A percentile compares a stretch with the other conserved stretches of the same genome.
Evolutionary conservation across 352 stramenopile species (phyloP).

Genomic region (Saprolegnia parasitica): DNA sequence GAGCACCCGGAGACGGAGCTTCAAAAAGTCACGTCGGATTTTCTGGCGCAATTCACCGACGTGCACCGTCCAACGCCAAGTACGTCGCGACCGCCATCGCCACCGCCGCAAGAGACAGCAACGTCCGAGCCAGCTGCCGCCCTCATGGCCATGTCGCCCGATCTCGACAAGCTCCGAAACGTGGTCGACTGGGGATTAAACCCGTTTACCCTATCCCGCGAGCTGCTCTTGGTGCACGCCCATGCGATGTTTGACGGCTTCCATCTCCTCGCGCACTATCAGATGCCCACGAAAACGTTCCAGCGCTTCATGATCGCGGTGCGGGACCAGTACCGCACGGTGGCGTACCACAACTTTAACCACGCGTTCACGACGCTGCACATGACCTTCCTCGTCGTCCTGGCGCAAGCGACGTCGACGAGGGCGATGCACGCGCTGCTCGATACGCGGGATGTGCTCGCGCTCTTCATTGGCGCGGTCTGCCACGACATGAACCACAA

Average conservation of each 20-base stretch:
- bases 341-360: slow-evolving; percentile 84
- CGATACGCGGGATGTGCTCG: slow-evolving; percentile 52
- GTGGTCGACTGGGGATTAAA: slow-evolving; percentile 54
- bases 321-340: slow-evolving; percentile 68
- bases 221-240: slow-evolving; percentile 59
- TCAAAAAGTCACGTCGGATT: slow-evolving; percentile 57
- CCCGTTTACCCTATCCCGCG: slow-evolving; percentile 52
- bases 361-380: slow-evolving; percentile 80
- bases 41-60: slow-evolving; percentile 65
- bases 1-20: slow-evolving; percentile 40
- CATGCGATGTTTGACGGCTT: slow-evolving; percentile 73
- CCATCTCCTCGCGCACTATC: slow-evolving; percentile 56
- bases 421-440: slow-evolving; percentile 35
- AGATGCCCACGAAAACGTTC: slow-evolving; percentile 50
- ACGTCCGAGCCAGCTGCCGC: not conserved
- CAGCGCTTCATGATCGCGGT: slow-evolving; percentile 63
- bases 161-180: slow-evolving; percentile 23
- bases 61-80: slow-evolving; percentile 38
- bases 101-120: slow-evolving; percentile 5
- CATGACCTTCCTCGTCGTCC: slow-evolving; percentile 69
- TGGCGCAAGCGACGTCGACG: slow-evolving; percentile 42
- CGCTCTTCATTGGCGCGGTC: slow-evolving; percentile 73
- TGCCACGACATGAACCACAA: slow-evolving; percentile 88
- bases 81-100: slow-evolving; percentile 32
- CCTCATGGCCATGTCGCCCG: not conserved